A percentile compares a stretch with the other conserved stretches of the same genome.
phyloP scores from a whole-genome alignment of 495 filamentous ascomycete genomes.

The Penicillium malachiteum region DNA sequence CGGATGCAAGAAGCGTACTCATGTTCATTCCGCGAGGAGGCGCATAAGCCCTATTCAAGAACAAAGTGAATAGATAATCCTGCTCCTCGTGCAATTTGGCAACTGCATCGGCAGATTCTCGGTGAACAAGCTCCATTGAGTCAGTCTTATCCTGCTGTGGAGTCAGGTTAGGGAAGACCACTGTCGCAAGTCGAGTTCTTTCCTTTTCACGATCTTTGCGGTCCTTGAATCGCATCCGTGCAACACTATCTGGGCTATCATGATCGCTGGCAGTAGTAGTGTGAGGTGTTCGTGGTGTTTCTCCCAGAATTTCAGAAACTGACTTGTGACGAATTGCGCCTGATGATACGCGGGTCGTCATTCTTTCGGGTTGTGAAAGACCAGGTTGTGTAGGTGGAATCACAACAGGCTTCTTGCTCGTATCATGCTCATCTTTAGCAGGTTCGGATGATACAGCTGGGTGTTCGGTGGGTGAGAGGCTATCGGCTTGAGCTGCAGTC shows the following conservation, averaged over 20 bases:
- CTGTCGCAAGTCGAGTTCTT: constrained; percentile 68
- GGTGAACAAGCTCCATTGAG: constrained; percentile 34
- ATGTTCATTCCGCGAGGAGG: constrained; percentile 60
- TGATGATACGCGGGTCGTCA: constrained; percentile 64
- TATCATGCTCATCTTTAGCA: constrained; percentile 10
- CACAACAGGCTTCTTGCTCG: constrained; percentile 11
- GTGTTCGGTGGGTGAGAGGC: constrained; percentile 17
- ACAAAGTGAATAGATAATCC: constrained; percentile 83
- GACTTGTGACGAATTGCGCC: constrained; percentile 70
- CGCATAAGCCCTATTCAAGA: constrained; percentile 64
- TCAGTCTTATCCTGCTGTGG: constrained; percentile 40
- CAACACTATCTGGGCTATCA: constrained; percentile 44
- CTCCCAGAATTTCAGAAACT: constrained; percentile 69
- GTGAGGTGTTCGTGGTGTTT: constrained; percentile 49
- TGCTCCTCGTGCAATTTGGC: constrained; percentile 51
- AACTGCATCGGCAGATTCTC: constrained; percentile 48
- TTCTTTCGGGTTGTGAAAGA: constrained; percentile 48
- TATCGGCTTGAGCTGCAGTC: constrained; percentile 8
- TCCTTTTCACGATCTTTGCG: constrained; percentile 60
- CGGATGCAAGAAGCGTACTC: constrained; percentile 65
- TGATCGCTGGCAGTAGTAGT: constrained; percentile 23
- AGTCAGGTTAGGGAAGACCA: constrained; percentile 69
- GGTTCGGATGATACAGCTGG: constrained; percentile 7
- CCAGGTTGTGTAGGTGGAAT: constrained; percentile 24
- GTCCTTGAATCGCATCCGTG: constrained; percentile 53